A percentile compares a stretch with the other conserved stretches of the same genome.
phyloP scores from a whole-genome alignment of 305 asterid genomes.

The Fraxinus sp. region DNA sequence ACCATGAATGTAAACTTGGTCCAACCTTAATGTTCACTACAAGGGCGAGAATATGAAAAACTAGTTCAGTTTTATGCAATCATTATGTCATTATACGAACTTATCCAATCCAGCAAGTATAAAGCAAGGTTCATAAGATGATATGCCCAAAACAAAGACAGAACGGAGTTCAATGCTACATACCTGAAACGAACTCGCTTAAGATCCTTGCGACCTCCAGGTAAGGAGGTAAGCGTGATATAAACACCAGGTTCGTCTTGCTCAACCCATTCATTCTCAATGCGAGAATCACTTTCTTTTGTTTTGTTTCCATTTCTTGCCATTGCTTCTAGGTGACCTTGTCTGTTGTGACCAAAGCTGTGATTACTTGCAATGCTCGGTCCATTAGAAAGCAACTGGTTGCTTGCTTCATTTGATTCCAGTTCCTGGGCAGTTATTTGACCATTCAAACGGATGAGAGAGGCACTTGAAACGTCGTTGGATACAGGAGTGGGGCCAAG shows the following conservation, averaged over 20 bases:
- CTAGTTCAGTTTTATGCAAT: background rate
- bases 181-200: slow-evolving; percentile 99
- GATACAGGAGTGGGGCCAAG: slow-evolving; percentile 38
- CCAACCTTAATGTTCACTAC: background rate
- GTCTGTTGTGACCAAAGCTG: slow-evolving; percentile 59
- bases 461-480: slow-evolving; percentile 43
- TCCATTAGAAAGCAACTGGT: slow-evolving; percentile 55
- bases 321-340: slow-evolving; percentile 50
- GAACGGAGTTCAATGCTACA: slow-evolving; percentile 19
- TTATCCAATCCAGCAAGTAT: background rate
- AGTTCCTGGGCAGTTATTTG: slow-evolving; percentile 49
- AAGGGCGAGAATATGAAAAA: background rate
- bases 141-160: background rate
- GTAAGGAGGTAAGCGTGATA: slow-evolving; percentile 89
- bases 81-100: background rate
- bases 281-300: slow-evolving; percentile 67
- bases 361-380: slow-evolving; percentile 51
- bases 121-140: background rate
- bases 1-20: background rate
- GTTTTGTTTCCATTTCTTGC: slow-evolving; percentile 62
- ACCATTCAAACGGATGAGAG: slow-evolving; percentile 45
- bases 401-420: slow-evolving; percentile 51
- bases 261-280: slow-evolving; percentile 92
- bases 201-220: slow-evolving; percentile 91
- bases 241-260: slow-evolving; percentile 99